These are phyloP conservation scores for Pleurotus citrinopileatus DNA, from an alignment of 768 basidiomycete species.

Conservation along the genomic window DNA sequence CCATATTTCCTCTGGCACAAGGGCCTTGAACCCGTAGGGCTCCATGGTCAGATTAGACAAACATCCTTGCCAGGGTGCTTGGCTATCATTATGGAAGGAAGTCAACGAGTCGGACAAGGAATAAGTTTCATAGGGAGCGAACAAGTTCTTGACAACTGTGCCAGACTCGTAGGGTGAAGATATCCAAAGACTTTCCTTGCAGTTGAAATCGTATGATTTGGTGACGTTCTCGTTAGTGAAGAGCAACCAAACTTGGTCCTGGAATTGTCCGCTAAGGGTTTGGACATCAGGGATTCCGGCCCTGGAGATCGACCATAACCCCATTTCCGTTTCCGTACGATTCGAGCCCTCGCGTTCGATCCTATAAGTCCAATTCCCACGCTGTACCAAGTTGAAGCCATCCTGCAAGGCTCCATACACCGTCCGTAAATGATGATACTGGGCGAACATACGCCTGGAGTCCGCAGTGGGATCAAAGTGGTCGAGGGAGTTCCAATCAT, in stretches of 20 bases:
- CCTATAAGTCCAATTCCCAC: conserved; percentile 80
- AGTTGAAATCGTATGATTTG: conserved; percentile 59
- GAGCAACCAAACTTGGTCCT: conserved; percentile 77
- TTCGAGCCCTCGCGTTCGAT: conserved; percentile 88
- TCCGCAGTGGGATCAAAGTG: conserved; percentile 92
- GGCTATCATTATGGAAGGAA: conserved; percentile 56
- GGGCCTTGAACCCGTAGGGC: conserved; percentile 76
- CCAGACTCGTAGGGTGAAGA: conserved; percentile 70
- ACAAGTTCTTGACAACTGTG: conserved; percentile 66
- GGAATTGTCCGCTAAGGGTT: conserved; percentile 54
- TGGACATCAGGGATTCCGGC: conserved; percentile 59
- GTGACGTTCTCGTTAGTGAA: conserved; percentile 86
- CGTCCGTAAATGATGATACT: conserved; percentile 67
- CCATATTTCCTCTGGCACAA: conserved; percentile 73
- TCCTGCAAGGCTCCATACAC: conserved; percentile 78
- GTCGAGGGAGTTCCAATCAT: conserved; percentile 91
- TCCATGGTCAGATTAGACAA: conserved; percentile 61
- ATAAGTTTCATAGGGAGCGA: conserved; percentile 83
- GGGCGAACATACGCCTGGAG: conserved; percentile 68
- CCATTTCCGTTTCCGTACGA: conserved; percentile 76
- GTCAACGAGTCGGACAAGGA: conserved; percentile 62
- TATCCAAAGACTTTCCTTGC: conserved; percentile 63
- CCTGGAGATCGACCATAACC: conserved; percentile 81
- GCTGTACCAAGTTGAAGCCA: conserved; percentile 80
- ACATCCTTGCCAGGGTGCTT: conserved; percentile 75